phyloP scores from a whole-genome alignment of 352 stramenopile genomes.

The Phytophthora podocarpi region DNA sequence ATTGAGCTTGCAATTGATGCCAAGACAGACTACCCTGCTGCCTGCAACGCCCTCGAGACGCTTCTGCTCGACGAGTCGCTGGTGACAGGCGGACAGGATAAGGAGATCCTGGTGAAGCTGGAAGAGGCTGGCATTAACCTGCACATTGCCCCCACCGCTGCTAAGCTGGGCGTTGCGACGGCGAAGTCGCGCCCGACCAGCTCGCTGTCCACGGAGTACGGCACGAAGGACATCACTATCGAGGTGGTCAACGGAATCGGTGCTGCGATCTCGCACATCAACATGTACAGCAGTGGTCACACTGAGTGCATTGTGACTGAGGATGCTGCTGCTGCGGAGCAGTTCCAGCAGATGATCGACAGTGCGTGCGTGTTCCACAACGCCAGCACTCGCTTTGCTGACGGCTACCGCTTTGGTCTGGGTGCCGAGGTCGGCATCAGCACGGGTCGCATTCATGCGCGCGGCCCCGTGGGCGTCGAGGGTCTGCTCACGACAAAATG shows the following conservation, averaged over 20 bases:
- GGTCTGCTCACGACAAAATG: constrained; percentile 98
- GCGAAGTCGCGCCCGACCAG: constrained; percentile 72
- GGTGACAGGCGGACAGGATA: constrained; percentile 73
- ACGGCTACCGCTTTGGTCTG: constrained; percentile 98
- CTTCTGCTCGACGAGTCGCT: constrained; percentile 94
- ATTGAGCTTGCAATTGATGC: constrained; percentile 94
- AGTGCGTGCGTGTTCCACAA: constrained; percentile 99
- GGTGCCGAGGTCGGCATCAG: constrained; percentile 98
- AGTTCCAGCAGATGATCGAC: constrained; percentile 90
- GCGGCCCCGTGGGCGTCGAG: constrained; percentile 96
- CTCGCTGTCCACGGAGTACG: constrained; percentile 94
- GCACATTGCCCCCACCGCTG: constrained; percentile 90
- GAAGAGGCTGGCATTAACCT: constrained; percentile 93
- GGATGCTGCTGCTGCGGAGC: constrained; percentile 72
- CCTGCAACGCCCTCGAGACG: constrained; percentile 98
- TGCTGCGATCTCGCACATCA: constrained; percentile 95
- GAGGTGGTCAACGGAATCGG: constrained; percentile 92
- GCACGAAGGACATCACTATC: constrained; percentile 92
- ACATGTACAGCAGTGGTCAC: constrained; percentile 95
- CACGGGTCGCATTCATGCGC: constrained; percentile 96
- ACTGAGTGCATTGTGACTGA: constrained; percentile 98
- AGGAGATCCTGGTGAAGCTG: constrained; percentile 83
- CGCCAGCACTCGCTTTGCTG: constrained; percentile 94
- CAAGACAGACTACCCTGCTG: constrained; percentile 98
- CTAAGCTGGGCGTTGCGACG: constrained; percentile 67